Percentiles rank a stretch among this genome's conserved stretches.
phyloP scores from a whole-genome alignment of 225 moss, liverwort and hornwort genomes.

The Sphagnum tenellum region DNA sequence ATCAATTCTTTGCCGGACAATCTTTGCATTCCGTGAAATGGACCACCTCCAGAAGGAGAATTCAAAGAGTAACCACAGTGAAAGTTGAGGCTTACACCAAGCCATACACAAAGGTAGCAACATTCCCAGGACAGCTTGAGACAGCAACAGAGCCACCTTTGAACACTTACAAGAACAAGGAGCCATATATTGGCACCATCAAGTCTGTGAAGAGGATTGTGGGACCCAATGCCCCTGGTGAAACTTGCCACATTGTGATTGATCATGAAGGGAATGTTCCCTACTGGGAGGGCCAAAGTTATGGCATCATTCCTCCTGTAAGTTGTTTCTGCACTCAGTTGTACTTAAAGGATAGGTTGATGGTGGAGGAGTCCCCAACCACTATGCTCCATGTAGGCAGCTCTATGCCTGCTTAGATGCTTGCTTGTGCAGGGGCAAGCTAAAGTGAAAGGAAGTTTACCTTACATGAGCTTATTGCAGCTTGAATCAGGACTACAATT shows the following conservation, averaged over 20 bases:
- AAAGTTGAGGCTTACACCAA: slow-evolving; percentile 13
- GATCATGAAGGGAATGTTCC: slow-evolving; percentile 74
- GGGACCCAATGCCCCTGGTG: slow-evolving; percentile 86
- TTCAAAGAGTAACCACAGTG: slow-evolving; percentile 4
- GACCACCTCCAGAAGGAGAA: not conserved
- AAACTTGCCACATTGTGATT: slow-evolving; percentile 93
- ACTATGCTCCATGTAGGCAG: no score
- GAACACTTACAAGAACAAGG: slow-evolving; percentile 78
- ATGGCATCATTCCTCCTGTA: slow-evolving; percentile 81
- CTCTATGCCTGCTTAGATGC: no score
- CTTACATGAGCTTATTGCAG: no score
- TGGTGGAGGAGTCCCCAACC: not conserved
- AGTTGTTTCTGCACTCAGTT: not conserved
- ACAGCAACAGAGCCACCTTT: slow-evolving; percentile 45
- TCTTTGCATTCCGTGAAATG: slow-evolving; percentile 7
- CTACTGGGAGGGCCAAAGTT: slow-evolving; percentile 99
- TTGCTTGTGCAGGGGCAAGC: no score
- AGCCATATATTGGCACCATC: slow-evolving; percentile 58
- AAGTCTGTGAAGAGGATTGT: slow-evolving; percentile 93
- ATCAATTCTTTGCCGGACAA: slow-evolving; percentile 28
- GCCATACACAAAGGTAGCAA: slow-evolving; percentile 37
- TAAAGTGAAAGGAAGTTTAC: no score
- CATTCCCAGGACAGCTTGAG: slow-evolving; percentile 52
- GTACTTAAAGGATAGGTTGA: not conserved
- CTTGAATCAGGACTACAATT: no score